These are phyloP conservation scores for Pueraria montana DNA, from an alignment of 306 rosid genomes.

Conservation along the genomic window DNA sequence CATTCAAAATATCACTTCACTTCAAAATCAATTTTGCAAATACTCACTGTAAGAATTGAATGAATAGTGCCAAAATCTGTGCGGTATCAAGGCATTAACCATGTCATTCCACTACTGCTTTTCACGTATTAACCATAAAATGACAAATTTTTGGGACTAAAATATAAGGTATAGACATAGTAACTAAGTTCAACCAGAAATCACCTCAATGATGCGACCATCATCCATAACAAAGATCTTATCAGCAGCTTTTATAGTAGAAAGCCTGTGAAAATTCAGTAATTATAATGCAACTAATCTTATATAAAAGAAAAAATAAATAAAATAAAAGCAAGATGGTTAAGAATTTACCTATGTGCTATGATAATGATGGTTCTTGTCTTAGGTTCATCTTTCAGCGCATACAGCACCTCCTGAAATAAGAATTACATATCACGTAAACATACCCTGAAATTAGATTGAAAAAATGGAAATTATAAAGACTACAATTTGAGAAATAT, in stretches of 20 bases:
- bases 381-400: constrained; percentile 65
- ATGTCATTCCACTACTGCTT: background rate
- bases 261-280: constrained; percentile 67
- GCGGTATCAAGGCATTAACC: background rate
- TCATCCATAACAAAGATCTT: constrained; percentile 81
- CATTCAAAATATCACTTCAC: background rate
- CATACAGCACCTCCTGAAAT: constrained; percentile 71
- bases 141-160: constrained; percentile 11
- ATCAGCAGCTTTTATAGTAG: constrained; percentile 90
- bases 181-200: constrained; percentile 31
- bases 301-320: background rate
- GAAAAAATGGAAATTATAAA: constrained; percentile 32
- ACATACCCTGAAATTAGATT: no score
- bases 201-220: constrained; percentile 85
- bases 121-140: background rate
- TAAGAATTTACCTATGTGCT: constrained; percentile 73
- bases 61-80: background rate
- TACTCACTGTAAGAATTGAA: background rate
- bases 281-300: constrained; percentile 2
- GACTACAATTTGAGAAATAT: constrained; percentile 30
- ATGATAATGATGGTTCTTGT: constrained; percentile 76
- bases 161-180: constrained; percentile 7
- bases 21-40: background rate
- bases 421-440: background rate
- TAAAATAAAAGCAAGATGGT: constrained; percentile 9